phyloP scores from a whole-genome alignment of 495 filamentous ascomycete genomes.

The Aspergillus baeticus region DNA sequence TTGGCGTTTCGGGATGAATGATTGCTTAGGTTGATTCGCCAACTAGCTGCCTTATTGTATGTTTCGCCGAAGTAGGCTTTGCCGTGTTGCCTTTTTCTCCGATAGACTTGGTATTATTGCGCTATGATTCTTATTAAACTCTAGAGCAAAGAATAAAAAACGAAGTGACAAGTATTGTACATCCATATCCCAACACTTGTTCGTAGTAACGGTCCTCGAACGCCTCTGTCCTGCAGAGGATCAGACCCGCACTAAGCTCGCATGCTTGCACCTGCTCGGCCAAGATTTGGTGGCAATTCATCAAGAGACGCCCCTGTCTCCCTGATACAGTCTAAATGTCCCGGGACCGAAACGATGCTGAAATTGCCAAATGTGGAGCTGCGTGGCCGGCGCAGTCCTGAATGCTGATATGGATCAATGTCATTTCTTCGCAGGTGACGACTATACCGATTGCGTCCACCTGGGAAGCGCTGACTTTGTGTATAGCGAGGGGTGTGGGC shows the following conservation, averaged over 20 bases:
- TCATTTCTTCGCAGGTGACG: conserved; percentile 30
- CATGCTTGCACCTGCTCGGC: conserved; percentile 17
- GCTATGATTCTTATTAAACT: no score
- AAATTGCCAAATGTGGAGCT: conserved; percentile 33
- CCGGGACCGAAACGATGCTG: conserved; percentile 13
- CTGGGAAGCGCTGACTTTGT: conserved; percentile 29
- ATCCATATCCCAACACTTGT: no score
- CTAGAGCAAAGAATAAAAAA: no score
- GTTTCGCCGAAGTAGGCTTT: no score
- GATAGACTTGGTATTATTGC: no score
- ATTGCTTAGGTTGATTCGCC: no score
- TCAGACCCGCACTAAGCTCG: neutral
- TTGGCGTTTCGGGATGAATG: no score
- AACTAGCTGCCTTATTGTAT: no score
- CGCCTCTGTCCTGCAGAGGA: neutral
- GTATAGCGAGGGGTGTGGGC: conserved; percentile 27
- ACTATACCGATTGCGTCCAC: conserved; percentile 14
- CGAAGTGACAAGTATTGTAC: no score
- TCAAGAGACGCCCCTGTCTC: conserved; percentile 34
- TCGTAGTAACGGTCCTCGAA: no score
- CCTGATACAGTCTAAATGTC: conserved; percentile 35
- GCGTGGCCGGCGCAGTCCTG: conserved; percentile 27
- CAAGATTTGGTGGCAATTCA: conserved; percentile 18
- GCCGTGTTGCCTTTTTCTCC: no score
- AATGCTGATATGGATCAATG: conserved; percentile 35